These are phyloP conservation scores for Pisolithus thermaeus DNA, from an alignment of 1,284 basidiomycete species.

Conservation along the genomic window DNA sequence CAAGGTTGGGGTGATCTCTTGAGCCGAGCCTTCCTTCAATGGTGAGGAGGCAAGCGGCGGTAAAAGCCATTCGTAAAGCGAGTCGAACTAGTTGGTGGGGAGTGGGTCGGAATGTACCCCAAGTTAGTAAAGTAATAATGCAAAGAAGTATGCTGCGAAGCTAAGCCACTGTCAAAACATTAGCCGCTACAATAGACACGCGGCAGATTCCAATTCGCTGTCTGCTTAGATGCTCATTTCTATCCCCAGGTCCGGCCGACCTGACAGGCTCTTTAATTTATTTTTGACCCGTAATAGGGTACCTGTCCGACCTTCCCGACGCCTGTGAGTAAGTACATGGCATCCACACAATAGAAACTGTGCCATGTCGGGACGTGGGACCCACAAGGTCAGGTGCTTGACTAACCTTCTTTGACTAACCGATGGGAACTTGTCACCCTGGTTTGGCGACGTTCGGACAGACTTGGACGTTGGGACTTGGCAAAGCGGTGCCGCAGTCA, in stretches of 20 bases:
- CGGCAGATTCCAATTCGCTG: background rate
- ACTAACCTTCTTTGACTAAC: background rate
- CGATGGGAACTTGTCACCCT: background rate
- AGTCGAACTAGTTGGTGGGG: too few species aligned
- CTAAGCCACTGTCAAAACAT: background rate
- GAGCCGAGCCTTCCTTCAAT: too few species aligned
- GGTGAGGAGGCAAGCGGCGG: too few species aligned
- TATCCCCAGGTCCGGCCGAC: background rate
- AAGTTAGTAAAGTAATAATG: too few species aligned
- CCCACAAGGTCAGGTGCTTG: background rate
- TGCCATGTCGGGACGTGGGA: background rate
- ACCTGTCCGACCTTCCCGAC: background rate
- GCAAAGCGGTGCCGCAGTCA: background rate
- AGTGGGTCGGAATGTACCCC: too few species aligned
- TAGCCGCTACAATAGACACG: background rate
- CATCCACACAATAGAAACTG: background rate
- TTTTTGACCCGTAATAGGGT: background rate
- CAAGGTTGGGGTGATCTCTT: too few species aligned
- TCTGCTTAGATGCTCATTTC: background rate
- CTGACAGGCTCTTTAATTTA: background rate
- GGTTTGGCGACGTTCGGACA: background rate
- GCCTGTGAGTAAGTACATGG: background rate
- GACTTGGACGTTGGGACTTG: background rate
- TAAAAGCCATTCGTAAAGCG: too few species aligned
- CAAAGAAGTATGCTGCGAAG: too few species aligned